Conservation (phyloP, 148 eudicot genomes). For the Vaccinium darrowii region DNA sequence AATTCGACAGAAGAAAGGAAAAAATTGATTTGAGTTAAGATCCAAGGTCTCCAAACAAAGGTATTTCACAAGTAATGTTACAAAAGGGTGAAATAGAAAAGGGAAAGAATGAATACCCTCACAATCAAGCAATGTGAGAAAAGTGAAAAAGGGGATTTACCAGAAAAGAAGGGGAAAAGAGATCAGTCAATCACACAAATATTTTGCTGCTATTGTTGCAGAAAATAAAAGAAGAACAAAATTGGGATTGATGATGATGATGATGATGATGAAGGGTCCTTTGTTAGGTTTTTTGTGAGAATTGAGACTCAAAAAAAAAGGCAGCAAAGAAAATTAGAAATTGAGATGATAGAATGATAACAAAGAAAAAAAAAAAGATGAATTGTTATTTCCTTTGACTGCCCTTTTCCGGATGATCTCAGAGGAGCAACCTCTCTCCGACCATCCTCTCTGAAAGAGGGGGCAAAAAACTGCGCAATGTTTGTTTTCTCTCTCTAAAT, state of each 20-base stretch:
- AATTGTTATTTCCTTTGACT: slow-evolving; percentile 19
- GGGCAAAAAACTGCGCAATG: slow-evolving; percentile 18
- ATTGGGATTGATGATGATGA: background rate
- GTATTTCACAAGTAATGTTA: slow-evolving; percentile 9
- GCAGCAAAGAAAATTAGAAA: slow-evolving; percentile 12
- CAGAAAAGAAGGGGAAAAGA: slow-evolving; percentile 26
- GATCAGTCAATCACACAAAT: slow-evolving; percentile 22
- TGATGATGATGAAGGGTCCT: background rate
- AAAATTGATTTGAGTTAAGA: slow-evolving; percentile 1
- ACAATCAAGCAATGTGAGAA: slow-evolving; percentile 48
- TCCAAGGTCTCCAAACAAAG: background rate
- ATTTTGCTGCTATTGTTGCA: slow-evolving; percentile 1
- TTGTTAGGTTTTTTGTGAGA: background rate
- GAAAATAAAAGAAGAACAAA: background rate
- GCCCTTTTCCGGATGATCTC: slow-evolving; percentile 59
- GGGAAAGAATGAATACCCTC: slow-evolving; percentile 51
- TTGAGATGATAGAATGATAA: background rate
- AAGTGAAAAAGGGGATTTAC: slow-evolving; percentile 30
- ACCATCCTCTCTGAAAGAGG: slow-evolving; percentile 45
- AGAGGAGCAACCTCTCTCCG: slow-evolving; percentile 45
- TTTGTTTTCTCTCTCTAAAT: slow-evolving; percentile 27
- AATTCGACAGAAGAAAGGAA: slow-evolving; percentile 12
- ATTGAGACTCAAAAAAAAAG: background rate
- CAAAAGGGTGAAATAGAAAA: slow-evolving; percentile 18
- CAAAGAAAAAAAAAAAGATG: background rate